Base-by-base conservation (phyloP, 768 basidiomycete species). In the Termitomyces sp. region DNA sequence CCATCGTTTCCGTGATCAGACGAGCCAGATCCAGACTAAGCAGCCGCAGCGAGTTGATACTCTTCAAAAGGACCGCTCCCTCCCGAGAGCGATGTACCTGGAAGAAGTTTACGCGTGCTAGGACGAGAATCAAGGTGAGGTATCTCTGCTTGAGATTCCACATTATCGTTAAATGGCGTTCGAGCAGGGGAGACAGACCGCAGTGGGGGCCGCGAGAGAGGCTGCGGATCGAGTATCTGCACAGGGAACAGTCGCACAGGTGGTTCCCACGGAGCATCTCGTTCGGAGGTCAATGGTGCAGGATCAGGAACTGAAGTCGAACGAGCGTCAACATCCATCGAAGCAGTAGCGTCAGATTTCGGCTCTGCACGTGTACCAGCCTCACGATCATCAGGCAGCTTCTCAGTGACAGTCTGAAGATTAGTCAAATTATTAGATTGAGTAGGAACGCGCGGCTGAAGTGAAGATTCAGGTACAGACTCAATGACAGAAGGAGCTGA, bases 1-100 rank as follows among this genome's bases (percentile, higher is more conserved):
- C 36, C 22, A 18, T 47, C 59, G 16, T 50, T 56, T 16, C 20
- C 55, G 7, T 31, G 41, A 3, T 57, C 48, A 31, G 59, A 57
- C 9, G 59, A 49, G 0, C 39, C 26, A 41, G 36, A 52, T 6
- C 51, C 52, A 31, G 57, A 55, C 60, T 57, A 61, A 24, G 57
- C 48, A 34, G 60, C 53, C 3, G 60, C 36, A 20, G 44, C 56
- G 20, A 61, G 57, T 12, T 55, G 32, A 18, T 52, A 61, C n/a
- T 58, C 44, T 44, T 61, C 57, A 5, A 48, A 29, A 12, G 54
- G 50, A 10, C 24, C 27, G 9, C 34, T 46, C 12, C 12, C 5
- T 12, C 44, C 49, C 0, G 53, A 39, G 6, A 53, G n/a, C n/a
- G 53, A 8, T 5, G 56, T 37, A 7, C 60, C 60, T 1, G 60